Evolutionary conservation across 2,329 filamentous ascomycete genomes (phyloP).

Genomic region (Botrytis galanthina): DNA sequence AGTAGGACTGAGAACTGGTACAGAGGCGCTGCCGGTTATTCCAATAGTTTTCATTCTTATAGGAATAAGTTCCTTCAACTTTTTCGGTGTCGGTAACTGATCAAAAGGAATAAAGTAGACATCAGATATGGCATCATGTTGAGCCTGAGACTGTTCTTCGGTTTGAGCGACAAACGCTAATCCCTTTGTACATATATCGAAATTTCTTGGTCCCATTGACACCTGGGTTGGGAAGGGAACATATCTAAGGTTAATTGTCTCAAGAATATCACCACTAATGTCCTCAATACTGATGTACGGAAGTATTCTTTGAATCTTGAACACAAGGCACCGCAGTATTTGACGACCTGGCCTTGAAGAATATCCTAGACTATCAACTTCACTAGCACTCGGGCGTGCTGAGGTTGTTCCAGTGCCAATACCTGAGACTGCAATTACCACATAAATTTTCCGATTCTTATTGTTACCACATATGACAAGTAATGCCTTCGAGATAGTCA

Average conservation of each 20-base stretch:
- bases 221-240: background rate
- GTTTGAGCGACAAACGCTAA: background rate
- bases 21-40: background rate
- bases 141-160: background rate
- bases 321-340: background rate
- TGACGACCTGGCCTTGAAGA: background rate
- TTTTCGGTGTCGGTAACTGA: background rate
- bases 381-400: background rate
- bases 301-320: accelerated
- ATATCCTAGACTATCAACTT: background rate
- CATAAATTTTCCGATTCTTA: background rate
- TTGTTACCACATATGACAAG: accelerated
- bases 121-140: background rate
- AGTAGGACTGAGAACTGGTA: background rate
- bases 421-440: background rate
- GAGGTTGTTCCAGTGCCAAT: background rate
- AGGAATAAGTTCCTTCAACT: background rate
- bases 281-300: background rate
- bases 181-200: background rate
- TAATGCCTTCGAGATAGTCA: background rate
- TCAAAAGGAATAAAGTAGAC: background rate
- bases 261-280: background rate
- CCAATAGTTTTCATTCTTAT: background rate
- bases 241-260: background rate
- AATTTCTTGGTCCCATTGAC: background rate